Evolutionary conservation across 2,329 filamentous ascomycete species (phyloP).

Genomic region (Beauveria australis): DNA sequence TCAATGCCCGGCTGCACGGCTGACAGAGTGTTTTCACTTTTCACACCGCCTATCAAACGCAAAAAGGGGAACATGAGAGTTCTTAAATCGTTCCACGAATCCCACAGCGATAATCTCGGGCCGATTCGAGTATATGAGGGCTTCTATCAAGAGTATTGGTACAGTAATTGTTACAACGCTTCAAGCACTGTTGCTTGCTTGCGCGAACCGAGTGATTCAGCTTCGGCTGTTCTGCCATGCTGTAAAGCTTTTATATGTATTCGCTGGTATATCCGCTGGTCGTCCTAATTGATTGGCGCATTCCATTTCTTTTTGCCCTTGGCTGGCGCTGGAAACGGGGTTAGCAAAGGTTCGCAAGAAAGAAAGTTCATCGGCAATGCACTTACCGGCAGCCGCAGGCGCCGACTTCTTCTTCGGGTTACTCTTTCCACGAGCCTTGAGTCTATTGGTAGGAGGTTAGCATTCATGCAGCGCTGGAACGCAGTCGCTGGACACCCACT

Average conservation of each 20-base stretch:
- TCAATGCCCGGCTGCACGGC: too few relatives aligned
- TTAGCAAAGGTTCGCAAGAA: neutral
- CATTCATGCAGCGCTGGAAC: neutral
- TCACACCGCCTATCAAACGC: neutral
- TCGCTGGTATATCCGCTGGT: neutral
- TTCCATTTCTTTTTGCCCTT: constrained; percentile 18
- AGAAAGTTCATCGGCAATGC: neutral
- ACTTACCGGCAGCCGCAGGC: constrained; percentile 23
- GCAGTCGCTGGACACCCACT: constrained; percentile 34
- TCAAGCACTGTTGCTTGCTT: neutral
- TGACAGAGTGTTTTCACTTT: too few relatives aligned
- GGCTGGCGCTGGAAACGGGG: constrained; percentile 16
- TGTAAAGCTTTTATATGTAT: neutral
- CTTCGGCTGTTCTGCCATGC: neutral
- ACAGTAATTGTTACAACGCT: constrained; percentile 7
- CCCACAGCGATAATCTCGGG: neutral
- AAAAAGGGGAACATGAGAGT: too few relatives aligned
- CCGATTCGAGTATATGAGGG: neutral
- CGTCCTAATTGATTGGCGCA: neutral
- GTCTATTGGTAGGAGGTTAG: constrained; percentile 36
- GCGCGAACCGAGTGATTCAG: neutral
- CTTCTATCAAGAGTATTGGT: constrained; percentile 3
- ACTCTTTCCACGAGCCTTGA: constrained; percentile 76
- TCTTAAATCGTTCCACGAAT: neutral
- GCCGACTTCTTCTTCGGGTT: constrained; percentile 81